phyloP scores from a whole-genome alignment of 2,329 filamentous ascomycete genomes.

The Dryadomyces quercus-mongolicae region DNA sequence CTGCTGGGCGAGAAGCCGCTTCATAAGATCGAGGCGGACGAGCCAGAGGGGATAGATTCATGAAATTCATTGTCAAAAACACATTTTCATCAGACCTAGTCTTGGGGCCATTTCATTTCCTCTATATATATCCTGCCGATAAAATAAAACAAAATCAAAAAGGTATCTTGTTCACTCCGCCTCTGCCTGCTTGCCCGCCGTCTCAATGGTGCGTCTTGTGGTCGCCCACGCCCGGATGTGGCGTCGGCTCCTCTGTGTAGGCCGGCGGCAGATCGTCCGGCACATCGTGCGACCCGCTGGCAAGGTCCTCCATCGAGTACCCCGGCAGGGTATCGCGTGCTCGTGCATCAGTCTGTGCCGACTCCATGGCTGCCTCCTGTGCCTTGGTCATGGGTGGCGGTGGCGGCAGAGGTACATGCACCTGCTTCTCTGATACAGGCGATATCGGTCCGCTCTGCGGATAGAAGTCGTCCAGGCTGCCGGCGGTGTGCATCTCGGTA shows the following conservation, averaged over 20 bases:
- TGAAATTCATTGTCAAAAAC: not conserved
- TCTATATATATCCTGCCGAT: too few relatives aligned
- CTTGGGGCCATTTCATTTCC: not conserved
- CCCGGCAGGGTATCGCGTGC: conserved; percentile 14
- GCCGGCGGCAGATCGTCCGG: conserved; percentile 17
- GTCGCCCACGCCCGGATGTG: conserved; percentile 13
- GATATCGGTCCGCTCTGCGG: too few relatives aligned
- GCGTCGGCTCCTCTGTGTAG: conserved; percentile 15
- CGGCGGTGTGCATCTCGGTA: not conserved
- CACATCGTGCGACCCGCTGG: not conserved
- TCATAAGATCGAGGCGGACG: conserved; percentile 2
- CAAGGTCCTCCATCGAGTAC: conserved; percentile 11
- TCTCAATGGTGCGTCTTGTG: conserved; percentile 12
- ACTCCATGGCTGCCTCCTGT: conserved; percentile 10
- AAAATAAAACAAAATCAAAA: not conserved
- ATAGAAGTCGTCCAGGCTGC: not conserved
- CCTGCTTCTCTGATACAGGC: not conserved
- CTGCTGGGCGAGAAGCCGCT: conserved; percentile 10
- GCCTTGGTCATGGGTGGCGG: conserved; percentile 4
- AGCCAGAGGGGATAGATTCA: not conserved
- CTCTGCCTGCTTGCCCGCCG: too few relatives aligned
- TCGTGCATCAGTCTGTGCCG: conserved; percentile 15
- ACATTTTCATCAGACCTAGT: not conserved
- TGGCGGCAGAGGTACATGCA: not conserved
- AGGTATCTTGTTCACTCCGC: not conserved